Conservation (phyloP, 306 rosid genomes). For the Cicer cuneatum region DNA sequence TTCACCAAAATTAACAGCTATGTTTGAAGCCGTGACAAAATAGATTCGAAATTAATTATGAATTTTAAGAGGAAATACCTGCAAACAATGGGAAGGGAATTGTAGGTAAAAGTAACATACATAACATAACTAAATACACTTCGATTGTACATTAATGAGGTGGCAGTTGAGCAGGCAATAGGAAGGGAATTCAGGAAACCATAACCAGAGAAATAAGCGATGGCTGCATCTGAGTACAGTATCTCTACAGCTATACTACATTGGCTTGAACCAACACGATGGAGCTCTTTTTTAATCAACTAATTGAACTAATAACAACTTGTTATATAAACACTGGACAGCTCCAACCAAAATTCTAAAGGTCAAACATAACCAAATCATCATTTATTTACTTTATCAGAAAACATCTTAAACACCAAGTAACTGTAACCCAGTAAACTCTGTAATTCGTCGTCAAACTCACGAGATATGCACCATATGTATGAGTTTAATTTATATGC, state of each 20-base stretch:
- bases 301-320: conserved; percentile 13
- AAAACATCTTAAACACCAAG: conserved; percentile 19
- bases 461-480: not conserved
- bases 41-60: conserved; percentile 9
- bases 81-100: conserved; percentile 2
- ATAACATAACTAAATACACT: not conserved
- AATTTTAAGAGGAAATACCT: conserved; percentile 7
- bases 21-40: conserved; percentile 32
- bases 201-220: conserved; percentile 14
- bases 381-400: not conserved
- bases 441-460: conserved; percentile 19
- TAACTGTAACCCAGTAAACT: not conserved
- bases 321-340: conserved; percentile 17
- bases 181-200: not conserved
- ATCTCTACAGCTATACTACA: conserved; percentile 28
- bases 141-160: conserved; percentile 21
- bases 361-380: conserved; percentile 25
- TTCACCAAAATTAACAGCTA: conserved; percentile 33
- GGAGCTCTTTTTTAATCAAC: not conserved
- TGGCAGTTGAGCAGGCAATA: not conserved
- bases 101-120: conserved; percentile 1
- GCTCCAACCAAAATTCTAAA: conserved; percentile 26
- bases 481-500: too few relatives aligned
- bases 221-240: conserved; percentile 41
- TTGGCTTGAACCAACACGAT: not conserved